Evolutionary conservation across 1,284 basidiomycete species (phyloP), one percentile per base, ranked within the genome.

Genomic region (Melanopsichium pennsylvanicum): DNA sequence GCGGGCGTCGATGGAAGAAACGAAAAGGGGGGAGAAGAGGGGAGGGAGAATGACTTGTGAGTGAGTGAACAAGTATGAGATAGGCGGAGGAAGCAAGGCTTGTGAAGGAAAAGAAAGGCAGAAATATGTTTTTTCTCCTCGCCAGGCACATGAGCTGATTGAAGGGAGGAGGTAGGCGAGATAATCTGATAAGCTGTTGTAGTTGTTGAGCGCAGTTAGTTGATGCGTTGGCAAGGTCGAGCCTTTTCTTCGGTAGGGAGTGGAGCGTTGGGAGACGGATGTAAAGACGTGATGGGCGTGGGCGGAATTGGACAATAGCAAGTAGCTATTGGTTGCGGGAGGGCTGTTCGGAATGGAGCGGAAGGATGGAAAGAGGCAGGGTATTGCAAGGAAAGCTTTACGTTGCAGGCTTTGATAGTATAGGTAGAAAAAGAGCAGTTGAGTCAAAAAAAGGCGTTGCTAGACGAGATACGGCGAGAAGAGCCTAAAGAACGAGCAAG

Each of bases 31-130:
- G 41, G 4, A 33, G 32, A 15, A 13, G 3, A 18, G 23, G 27
- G n/a, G 32, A 29, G 15, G n/a, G 11, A n/a, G n/a, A n/a, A n/a
- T n/a, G n/a, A n/a, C n/a, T n/a, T n/a, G n/a, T n/a, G n/a, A n/a
- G n/a, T n/a, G n/a, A n/a, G n/a, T n/a, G n/a, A 27, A 33, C 22
- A 18, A 21, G 18, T 52, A 43, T 52, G 34, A 44, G 48, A 50
- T 50, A 10, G 21, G 16, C 2, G 9, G 38, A 42, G 39, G 39
- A 19, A 44, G 3, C 19, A 26, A 15, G 33, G 25, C n/a, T n/a
- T n/a, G n/a, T n/a, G n/a, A n/a, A n/a, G n/a, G n/a, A n/a, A n/a
- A 37, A 4, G 35, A 12, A n/a, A 10, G 27, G 47, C 27, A 22
- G 29, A 37, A 38, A 29, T 6, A 25, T 51, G 25, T 26, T 37